A percentile compares a stretch with the other conserved stretches of the same genome.
Evolutionary conservation across 139 green algal species (phyloP).

Genomic region (Penium margaritaceum): DNA sequence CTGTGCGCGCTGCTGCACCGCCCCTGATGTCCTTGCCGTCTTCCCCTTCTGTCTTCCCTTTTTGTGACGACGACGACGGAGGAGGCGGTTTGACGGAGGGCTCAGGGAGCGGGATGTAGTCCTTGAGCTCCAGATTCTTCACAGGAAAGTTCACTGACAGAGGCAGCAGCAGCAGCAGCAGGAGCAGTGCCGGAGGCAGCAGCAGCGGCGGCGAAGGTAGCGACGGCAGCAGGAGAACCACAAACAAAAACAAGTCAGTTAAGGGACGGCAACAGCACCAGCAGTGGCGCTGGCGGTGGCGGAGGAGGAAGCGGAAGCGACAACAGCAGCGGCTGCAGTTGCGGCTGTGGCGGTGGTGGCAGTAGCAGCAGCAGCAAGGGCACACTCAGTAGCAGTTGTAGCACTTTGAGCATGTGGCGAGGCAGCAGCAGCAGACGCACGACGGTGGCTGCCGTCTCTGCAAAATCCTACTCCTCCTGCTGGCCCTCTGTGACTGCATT

Average conservation of each 20-base stretch:
- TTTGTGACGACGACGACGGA: no score
- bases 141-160: constrained; percentile 87
- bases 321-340: no score
- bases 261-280: not conserved
- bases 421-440: not conserved
- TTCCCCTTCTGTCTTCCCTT: no score
- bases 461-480: no score
- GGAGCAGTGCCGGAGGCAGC: not conserved
- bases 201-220: not conserved
- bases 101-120: constrained; percentile 60
- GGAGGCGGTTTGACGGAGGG: no score
- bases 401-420: no score
- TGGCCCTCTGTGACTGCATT: not conserved
- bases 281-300: not conserved
- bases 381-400: not conserved
- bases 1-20: no score
- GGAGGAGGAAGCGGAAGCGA: not conserved
- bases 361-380: not conserved
- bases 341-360: no score
- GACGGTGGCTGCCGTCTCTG: no score
- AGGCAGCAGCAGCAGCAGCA: not conserved
- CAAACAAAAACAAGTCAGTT: not conserved
- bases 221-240: not conserved
- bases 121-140: constrained; percentile 77
- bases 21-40: no score